Evolutionary conservation across 1,284 basidiomycete species (phyloP).

Genomic region (Coniferiporia sulphurascens): DNA sequence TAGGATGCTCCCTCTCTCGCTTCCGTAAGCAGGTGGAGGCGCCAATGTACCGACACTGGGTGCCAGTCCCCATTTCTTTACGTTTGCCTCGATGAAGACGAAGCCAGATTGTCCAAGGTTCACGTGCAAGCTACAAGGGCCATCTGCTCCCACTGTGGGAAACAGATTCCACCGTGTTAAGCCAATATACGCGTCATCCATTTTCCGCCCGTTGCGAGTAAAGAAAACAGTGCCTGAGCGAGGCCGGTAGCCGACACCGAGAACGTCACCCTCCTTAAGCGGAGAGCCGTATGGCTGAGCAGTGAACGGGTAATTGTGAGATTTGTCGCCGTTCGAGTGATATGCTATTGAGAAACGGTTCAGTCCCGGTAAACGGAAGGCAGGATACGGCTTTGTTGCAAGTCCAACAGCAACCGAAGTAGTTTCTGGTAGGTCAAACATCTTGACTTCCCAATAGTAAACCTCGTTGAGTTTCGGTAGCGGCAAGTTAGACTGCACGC

Average conservation of each 20-base stretch:
- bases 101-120: constrained; percentile 95
- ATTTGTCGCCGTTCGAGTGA: constrained; percentile 96
- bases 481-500: constrained; percentile 91
- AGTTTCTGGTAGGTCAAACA: constrained; percentile 86
- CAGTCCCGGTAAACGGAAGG: constrained; percentile 87
- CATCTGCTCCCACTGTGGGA: constrained; percentile 91
- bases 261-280: constrained; percentile 89
- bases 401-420: constrained; percentile 87
- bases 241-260: constrained; percentile 91
- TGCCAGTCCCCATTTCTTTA: constrained; percentile 97
- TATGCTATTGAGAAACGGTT: constrained; percentile 93
- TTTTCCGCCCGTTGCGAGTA: constrained; percentile 91
- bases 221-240: constrained; percentile 95
- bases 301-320: constrained; percentile 96
- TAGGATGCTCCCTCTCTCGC: constrained; percentile 89
- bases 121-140: constrained; percentile 90
- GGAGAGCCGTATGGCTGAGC: constrained; percentile 80
- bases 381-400: constrained; percentile 92
- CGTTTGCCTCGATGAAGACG: constrained; percentile 97
- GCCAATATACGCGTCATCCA: constrained; percentile 91
- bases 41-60: constrained; percentile 93
- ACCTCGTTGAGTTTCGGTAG: constrained; percentile 95
- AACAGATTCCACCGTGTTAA: constrained; percentile 88
- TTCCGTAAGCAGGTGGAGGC: constrained; percentile 93
- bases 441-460: constrained; percentile 97